Percentiles rank a stretch among this genome's conserved stretches.
phyloP scores from a whole-genome alignment of 768 basidiomycete species.

The Kwoniella pini region DNA sequence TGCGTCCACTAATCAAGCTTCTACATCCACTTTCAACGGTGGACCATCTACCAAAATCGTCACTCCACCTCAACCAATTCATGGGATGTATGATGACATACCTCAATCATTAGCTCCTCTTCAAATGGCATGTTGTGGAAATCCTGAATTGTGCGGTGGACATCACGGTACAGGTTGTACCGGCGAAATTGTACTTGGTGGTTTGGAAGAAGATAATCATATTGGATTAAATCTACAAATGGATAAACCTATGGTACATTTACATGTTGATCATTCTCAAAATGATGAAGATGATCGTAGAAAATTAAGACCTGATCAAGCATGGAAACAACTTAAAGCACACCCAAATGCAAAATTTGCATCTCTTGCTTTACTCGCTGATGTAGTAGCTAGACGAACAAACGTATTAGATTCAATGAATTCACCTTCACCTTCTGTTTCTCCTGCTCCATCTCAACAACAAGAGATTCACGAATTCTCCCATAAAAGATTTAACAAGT shows the following conservation, averaged over 20 bases:
- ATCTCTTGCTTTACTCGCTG: slow-evolving; percentile 48
- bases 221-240: neutral
- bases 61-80: neutral
- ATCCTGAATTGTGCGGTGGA: slow-evolving; percentile 33
- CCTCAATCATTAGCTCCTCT: slow-evolving; percentile 19
- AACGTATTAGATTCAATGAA: slow-evolving; percentile 25
- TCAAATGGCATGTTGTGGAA: slow-evolving; percentile 38
- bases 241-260: slow-evolving; percentile 7
- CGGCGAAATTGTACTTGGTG: slow-evolving; percentile 15
- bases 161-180: slow-evolving; percentile 22
- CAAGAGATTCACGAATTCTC: too few relatives aligned
- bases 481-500: too few relatives aligned
- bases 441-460: slow-evolving; percentile 2
- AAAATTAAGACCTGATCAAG: slow-evolving; percentile 47
- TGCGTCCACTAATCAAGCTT: neutral
- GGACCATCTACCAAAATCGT: slow-evolving; percentile 5
- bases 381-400: slow-evolving; percentile 50
- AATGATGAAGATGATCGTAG: slow-evolving; percentile 11
- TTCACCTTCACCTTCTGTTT: neutral
- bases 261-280: slow-evolving; percentile 4
- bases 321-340: slow-evolving; percentile 54
- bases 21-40: slow-evolving; percentile 1
- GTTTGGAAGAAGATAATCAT: neutral
- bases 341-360: slow-evolving; percentile 52
- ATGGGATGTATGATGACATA: slow-evolving; percentile 13